Percentiles rank a stretch among this genome's conserved stretches.
phyloP scores from a whole-genome alignment of 805 yeast genomes.

The Kodamaea kaohsiungensis region DNA sequence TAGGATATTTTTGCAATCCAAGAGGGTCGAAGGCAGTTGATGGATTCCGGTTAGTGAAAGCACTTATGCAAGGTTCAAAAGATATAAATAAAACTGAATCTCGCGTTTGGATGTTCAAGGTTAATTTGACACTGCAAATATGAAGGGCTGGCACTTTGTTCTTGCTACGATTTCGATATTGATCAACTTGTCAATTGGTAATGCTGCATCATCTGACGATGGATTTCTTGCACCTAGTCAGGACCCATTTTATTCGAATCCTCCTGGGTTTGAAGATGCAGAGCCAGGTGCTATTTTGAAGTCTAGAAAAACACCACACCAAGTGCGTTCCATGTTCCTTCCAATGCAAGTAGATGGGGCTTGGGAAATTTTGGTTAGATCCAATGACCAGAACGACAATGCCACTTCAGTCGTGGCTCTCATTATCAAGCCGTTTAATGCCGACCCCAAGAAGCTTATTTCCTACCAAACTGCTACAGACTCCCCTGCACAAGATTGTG shows the following conservation, averaged over 20 bases:
- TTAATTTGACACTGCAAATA: background rate
- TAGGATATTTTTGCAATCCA: background rate
- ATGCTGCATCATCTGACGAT: background rate
- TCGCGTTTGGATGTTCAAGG: background rate
- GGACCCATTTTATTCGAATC: slow-evolving; percentile 18
- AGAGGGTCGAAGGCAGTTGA: background rate
- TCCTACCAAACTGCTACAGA: slow-evolving; percentile 33
- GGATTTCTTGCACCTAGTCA: background rate
- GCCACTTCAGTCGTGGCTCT: slow-evolving; percentile 29
- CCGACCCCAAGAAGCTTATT: slow-evolving; percentile 26
- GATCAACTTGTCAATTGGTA: background rate
- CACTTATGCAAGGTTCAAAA: background rate
- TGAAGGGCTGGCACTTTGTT: background rate
- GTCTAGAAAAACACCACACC: slow-evolving; percentile 13
- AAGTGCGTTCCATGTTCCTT: slow-evolving; percentile 13
- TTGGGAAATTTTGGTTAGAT: slow-evolving; percentile 15
- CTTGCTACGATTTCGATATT: background rate
- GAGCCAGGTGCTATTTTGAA: slow-evolving; percentile 16
- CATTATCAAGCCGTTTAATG: slow-evolving; percentile 29
- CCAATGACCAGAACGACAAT: slow-evolving; percentile 24
- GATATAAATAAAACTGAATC: background rate
- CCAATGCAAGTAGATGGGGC: slow-evolving; percentile 15
- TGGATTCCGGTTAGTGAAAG: background rate
- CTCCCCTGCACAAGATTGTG: slow-evolving; percentile 26
- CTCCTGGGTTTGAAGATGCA: slow-evolving; percentile 16